Evolutionary conservation across 2,329 filamentous ascomycete genomes (phyloP).

Genomic region (Calonectria honghensis): DNA sequence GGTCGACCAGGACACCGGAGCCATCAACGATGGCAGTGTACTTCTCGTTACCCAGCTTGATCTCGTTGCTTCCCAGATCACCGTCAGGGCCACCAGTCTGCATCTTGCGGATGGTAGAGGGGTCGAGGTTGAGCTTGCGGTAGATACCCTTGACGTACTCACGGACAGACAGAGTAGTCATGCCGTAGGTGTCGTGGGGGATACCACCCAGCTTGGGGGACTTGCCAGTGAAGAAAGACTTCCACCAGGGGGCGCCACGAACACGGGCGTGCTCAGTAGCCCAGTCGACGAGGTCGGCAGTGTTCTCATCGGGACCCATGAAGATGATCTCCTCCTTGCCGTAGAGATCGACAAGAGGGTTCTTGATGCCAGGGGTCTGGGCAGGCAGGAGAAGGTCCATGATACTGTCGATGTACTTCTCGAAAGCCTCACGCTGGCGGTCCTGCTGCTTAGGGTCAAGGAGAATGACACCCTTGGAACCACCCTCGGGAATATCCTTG

Average conservation of each 20-base stretch:
- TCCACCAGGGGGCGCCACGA: constrained; percentile 98
- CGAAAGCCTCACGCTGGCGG: constrained; percentile 92
- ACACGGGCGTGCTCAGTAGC: constrained; percentile 94
- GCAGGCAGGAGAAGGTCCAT: constrained; percentile 94
- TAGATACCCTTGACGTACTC: constrained; percentile 98
- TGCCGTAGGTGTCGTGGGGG: constrained; percentile 95
- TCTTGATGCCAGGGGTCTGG: constrained; percentile 96
- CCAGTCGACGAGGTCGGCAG: constrained; percentile 97
- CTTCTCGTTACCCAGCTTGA: constrained; percentile 95
- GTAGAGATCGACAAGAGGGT: constrained; percentile 96
- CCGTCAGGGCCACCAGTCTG: constrained; percentile 98
- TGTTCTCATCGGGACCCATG: constrained; percentile 99
- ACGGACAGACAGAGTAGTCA: constrained; percentile 97
- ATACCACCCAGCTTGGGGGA: constrained; percentile 97
- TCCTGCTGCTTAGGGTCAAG: constrained; percentile 96
- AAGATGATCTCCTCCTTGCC: constrained; percentile 98
- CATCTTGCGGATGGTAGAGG: constrained; percentile 90
- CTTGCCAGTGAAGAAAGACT: constrained; percentile 99
- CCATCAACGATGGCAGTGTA: constrained; percentile 98
- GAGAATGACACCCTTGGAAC: constrained; percentile 97
- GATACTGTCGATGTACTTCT: constrained; percentile 99
- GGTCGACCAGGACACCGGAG: constrained; percentile 94
- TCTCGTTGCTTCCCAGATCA: constrained; percentile 98
- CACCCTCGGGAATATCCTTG: constrained; percentile 99
- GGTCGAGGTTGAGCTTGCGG: constrained; percentile 93